A percentile compares a stretch with the other conserved stretches of the same genome.
These are phyloP conservation scores for Schizothecium vesticola DNA, from an alignment of 495 filamentous ascomycete species.

Conservation along the genomic window DNA sequence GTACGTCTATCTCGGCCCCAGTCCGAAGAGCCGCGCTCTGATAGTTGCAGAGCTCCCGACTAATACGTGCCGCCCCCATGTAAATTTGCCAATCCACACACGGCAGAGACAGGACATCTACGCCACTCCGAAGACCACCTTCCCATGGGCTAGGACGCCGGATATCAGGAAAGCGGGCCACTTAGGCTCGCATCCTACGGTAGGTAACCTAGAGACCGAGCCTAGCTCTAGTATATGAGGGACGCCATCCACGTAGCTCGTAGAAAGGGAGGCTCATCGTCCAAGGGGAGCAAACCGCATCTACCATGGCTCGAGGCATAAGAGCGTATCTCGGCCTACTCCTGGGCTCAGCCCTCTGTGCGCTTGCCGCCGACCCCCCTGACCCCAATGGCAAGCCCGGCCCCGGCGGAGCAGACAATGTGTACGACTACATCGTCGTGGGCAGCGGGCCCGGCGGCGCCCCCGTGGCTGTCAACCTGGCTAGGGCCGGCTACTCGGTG, in stretches of 20 bases:
- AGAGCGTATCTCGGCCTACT: background rate
- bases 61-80: background rate
- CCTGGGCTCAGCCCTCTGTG: background rate
- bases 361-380: background rate
- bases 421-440: conserved; percentile 9
- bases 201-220: background rate
- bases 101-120: background rate
- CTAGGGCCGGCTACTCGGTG: conserved; percentile 8
- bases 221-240: background rate
- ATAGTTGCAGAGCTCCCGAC: background rate
- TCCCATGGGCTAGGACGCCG: background rate
- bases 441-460: conserved; percentile 4
- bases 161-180: background rate
- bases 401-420: background rate
- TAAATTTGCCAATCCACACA: background rate
- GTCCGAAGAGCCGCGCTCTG: background rate
- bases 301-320: background rate
- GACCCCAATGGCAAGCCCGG: background rate
- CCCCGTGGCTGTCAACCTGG: conserved; percentile 1
- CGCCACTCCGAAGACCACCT: background rate
- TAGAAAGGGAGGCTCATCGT: background rate
- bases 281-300: background rate
- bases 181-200: background rate
- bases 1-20: background rate
- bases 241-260: background rate